A percentile compares a stretch with the other conserved stretches of the same genome.
phyloP scores from a whole-genome alignment of 2,329 filamentous ascomycete species.

The Chrysoporthe deuterocubensis region DNA sequence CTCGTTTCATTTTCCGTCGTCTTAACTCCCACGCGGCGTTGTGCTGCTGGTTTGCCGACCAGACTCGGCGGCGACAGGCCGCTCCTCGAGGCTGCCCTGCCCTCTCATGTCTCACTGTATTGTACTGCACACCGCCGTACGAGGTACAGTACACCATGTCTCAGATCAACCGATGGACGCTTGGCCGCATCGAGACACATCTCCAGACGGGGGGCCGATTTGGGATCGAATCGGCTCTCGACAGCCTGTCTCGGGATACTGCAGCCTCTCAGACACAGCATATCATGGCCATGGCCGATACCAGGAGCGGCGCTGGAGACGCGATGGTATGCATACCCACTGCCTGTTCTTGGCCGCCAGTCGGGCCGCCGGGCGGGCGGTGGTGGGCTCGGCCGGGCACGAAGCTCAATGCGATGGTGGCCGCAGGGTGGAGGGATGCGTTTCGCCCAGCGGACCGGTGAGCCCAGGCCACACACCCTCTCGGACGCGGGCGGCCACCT shows the following conservation, averaged over 20 bases:
- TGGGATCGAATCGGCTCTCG: conserved; percentile 1
- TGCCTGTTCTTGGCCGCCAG: no score
- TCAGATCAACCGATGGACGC: conserved; percentile 16
- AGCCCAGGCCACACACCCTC: conserved; percentile 1
- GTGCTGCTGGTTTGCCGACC: no score
- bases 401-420: neutral
- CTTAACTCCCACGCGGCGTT: no score
- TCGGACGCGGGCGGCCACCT: neutral
- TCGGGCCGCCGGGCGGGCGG: no score
- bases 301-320: neutral
- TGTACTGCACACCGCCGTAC: no score
- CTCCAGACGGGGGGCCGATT: neutral
- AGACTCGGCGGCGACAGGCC: no score
- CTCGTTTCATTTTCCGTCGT: no score
- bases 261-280: no score
- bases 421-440: neutral
- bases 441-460: conserved; percentile 11
- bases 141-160: neutral
- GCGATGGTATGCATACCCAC: no score
- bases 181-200: conserved; percentile 2
- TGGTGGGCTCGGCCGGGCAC: no score
- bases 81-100: no score
- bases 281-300: neutral
- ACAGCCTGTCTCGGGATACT: neutral
- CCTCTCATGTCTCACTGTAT: no score